Evolutionary conservation across 306 rosid genomes (phyloP), one percentile per base, ranked within the genome.

Genomic region (Benincasa hispida): DNA sequence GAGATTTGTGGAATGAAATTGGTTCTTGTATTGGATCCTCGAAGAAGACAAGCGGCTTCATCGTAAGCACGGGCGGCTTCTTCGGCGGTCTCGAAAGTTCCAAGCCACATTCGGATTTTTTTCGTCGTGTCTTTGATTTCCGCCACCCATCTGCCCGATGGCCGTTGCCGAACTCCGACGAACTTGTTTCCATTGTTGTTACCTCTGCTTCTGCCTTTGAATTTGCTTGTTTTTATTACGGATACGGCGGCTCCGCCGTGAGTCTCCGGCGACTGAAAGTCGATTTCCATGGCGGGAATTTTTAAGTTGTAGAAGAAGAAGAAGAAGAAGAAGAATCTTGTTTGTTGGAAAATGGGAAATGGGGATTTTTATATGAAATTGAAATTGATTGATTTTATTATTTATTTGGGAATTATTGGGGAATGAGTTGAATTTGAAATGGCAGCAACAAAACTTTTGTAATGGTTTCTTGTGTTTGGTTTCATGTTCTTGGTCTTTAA

Each of bases 81-180:
- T 50, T 93, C 98, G 2, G 98, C 98, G 1, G 97, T 90, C 86
- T 93, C 96, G 76, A 90, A 93, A 55, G 98, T 93, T 37, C 98
- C 98, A 30, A 93, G 94, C 98, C 98, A 93, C 94, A 93, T 91
- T 85, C 98, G 90, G 70, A 91, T 91, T 84, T 90, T 91, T 68
- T 90, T 91, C 8, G 91, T 91, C 10, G 97, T 93, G 87, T 91
- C 97, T 81, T 93, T 91, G 83, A 93, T 93, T 86, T 93, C 98
- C 42, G 98, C 98, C 19, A 93, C 98, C 98, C 98, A 93, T 86
- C 98, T 88, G n/a, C 98, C 98, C 11, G 98, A 93, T 54, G 98
- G 96, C 48, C 98, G 89, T 39, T 93, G 97, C 68, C 98, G 89
- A 66, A 93, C 97, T 2, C 98, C 98, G 54, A 93, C 92, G 83